Conservation (phyloP, 495 filamentous ascomycete species). For the Cairneyella variabilis region DNA sequence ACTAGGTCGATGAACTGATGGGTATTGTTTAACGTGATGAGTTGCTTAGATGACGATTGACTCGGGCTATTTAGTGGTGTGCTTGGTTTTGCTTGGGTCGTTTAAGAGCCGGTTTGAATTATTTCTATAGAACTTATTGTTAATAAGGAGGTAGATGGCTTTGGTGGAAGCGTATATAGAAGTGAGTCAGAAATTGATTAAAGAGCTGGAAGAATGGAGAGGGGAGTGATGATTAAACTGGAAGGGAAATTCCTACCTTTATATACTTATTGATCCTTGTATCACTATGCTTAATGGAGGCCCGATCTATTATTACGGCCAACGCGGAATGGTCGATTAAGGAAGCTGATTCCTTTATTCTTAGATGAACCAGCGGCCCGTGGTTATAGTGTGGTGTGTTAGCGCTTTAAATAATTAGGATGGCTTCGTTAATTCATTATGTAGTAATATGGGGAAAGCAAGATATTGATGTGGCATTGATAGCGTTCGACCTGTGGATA, state of each 20-base stretch:
- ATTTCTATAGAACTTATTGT: conserved; percentile 12
- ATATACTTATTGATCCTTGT: conserved; percentile 13
- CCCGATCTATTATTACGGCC: conserved; percentile 7
- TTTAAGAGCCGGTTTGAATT: conserved; percentile 7
- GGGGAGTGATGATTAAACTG: neutral
- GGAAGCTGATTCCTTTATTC: no score
- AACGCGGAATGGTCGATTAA: conserved; percentile 12
- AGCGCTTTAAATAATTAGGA: no score
- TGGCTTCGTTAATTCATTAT: no score
- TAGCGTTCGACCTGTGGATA: no score
- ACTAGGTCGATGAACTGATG: conserved; percentile 17
- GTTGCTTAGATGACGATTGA: conserved; percentile 3
- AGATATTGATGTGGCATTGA: no score
- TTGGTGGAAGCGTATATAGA: neutral
- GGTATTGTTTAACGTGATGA: conserved; percentile 12
- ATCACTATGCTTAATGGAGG: conserved; percentile 1
- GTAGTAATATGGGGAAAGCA: no score
- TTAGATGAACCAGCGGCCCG: no score
- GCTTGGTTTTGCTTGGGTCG: conserved; percentile 1
- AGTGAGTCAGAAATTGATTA: conserved; percentile 1
- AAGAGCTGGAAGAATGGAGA: neutral
- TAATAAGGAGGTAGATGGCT: neutral
- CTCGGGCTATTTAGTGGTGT: conserved; percentile 17
- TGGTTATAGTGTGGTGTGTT: no score
- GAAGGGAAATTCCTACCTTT: conserved; percentile 2